Conservation (phyloP, 2,329 filamentous ascomycete genomes). For the Lachnellula occidentalis region DNA sequence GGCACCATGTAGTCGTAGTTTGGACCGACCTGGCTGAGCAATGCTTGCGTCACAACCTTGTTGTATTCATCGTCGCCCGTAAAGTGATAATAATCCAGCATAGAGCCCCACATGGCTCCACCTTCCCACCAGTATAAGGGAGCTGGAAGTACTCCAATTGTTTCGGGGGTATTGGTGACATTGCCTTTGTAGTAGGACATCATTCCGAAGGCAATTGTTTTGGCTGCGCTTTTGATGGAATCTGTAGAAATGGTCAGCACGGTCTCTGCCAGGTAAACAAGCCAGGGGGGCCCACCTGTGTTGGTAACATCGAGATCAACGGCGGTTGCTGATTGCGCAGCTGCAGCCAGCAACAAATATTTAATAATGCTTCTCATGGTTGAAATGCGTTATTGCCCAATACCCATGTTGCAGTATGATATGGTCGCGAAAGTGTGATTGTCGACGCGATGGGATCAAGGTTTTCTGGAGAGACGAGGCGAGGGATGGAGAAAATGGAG, state of each 20-base stretch:
- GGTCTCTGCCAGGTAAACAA: background rate
- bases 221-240: slow-evolving; percentile 57
- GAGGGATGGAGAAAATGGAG: background rate
- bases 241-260: slow-evolving; percentile 34
- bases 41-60: slow-evolving; percentile 50
- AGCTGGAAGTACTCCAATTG: slow-evolving; percentile 55
- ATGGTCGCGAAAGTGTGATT: background rate
- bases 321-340: background rate
- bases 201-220: slow-evolving; percentile 53
- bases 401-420: background rate
- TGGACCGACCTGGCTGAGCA: slow-evolving; percentile 55
- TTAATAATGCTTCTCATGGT: background rate
- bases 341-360: slow-evolving; percentile 4
- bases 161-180: slow-evolving; percentile 45
- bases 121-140: slow-evolving; percentile 60
- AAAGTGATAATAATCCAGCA: slow-evolving; percentile 40
- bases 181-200: slow-evolving; percentile 63
- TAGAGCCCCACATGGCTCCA: slow-evolving; percentile 33
- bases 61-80: slow-evolving; percentile 58
- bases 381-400: background rate
- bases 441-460: background rate
- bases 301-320: slow-evolving; percentile 16
- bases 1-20: slow-evolving; percentile 56
- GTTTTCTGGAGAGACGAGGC: background rate
- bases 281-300: slow-evolving; percentile 6